phyloP scores from a whole-genome alignment of 1,139 yeast genomes.

The Suhomyces maxii region DNA sequence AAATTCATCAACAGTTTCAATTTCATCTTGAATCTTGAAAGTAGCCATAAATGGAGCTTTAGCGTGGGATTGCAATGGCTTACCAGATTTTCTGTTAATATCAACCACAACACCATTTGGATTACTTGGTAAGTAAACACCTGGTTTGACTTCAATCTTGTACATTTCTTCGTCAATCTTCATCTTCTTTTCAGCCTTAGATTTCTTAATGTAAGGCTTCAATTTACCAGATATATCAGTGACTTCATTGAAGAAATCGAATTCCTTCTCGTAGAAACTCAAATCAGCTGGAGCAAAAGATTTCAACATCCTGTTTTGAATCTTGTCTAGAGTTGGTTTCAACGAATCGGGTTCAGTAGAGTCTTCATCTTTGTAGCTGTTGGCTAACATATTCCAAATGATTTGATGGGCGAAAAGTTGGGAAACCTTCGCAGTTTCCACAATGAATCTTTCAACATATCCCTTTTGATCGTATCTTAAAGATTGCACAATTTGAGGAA shows the following conservation, averaged over 20 bases:
- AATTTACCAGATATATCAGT: conserved; percentile 92
- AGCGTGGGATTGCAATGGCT: conserved; percentile 97
- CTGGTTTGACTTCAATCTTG: conserved; percentile 70
- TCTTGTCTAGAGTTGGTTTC: conserved; percentile 80
- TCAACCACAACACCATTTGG: conserved; percentile 95
- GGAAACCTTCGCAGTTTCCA: conserved; percentile 90
- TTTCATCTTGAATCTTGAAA: conserved; percentile 72
- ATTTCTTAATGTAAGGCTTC: conserved; percentile 88
- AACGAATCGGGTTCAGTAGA: conserved; percentile 74
- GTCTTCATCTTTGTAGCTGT: conserved; percentile 87
- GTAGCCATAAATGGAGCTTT: conserved; percentile 99
- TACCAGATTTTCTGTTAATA: conserved; percentile 88
- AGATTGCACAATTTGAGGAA: conserved; percentile 95
- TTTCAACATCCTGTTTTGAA: conserved; percentile 64
- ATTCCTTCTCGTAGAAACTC: conserved; percentile 76
- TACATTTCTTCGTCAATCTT: conserved; percentile 97
- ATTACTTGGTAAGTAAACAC: conserved; percentile 92
- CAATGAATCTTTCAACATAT: conserved; percentile 81
- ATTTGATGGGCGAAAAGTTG: conserved; percentile 96
- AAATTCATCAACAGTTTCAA: conserved; percentile 43
- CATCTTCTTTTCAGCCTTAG: conserved; percentile 93
- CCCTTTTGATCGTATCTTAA: conserved; percentile 81
- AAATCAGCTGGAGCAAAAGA: conserved; percentile 62
- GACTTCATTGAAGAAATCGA: conserved; percentile 85
- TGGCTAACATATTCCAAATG: conserved; percentile 97